Conservation (phyloP, 805 yeast genomes). For the Wickerhamiella parazyma region DNA sequence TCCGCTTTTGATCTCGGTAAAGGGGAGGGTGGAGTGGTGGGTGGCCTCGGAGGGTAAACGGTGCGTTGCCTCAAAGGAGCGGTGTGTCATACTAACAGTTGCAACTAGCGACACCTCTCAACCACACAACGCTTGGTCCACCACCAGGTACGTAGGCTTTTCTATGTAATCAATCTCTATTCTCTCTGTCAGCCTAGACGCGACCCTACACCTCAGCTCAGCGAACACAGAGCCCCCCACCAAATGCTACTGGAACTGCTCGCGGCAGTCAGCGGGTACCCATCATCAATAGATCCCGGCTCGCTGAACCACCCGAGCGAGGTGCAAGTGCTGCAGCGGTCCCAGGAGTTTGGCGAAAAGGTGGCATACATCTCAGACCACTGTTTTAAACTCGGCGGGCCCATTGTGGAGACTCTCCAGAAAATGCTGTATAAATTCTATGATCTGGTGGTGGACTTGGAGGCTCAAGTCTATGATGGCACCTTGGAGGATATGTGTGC, state of each 20-base stretch:
- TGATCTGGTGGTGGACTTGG: not conserved
- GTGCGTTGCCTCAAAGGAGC: too few species aligned
- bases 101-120: too few species aligned
- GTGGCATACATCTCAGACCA: not conserved
- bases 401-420: not conserved
- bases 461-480: not conserved
- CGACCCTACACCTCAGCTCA: too few species aligned
- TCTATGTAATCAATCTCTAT: too few species aligned
- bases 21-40: too few species aligned
- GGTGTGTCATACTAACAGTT: too few species aligned
- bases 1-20: not conserved
- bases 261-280: constrained; percentile 5
- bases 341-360: constrained; percentile 7
- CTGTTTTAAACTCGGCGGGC: not conserved
- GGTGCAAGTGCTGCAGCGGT: constrained; percentile 5
- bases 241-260: constrained; percentile 7
- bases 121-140: too few species aligned
- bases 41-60: too few species aligned
- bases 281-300: constrained; percentile 1
- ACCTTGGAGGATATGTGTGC: not conserved
- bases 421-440: not conserved
- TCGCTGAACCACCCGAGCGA: constrained; percentile 11
- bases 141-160: too few species aligned
- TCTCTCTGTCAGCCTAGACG: too few species aligned
- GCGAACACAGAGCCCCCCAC: not conserved